Percentiles rank a stretch among this genome's conserved stretches.
Evolutionary conservation across 495 filamentous ascomycete genomes (phyloP).

Genomic region (Aspergillus egyptiacus): DNA sequence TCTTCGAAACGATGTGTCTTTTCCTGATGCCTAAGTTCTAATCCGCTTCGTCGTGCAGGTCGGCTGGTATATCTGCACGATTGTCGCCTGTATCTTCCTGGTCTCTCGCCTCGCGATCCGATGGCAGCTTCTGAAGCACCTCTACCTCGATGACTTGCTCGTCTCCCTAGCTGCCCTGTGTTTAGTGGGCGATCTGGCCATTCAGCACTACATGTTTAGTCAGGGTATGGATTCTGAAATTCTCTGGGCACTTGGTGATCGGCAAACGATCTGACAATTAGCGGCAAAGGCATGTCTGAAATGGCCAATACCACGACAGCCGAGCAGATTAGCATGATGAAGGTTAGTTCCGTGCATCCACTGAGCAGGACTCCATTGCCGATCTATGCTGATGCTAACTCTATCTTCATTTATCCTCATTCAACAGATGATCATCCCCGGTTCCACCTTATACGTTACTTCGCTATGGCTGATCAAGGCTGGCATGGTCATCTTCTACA

Average conservation of each 20-base stretch:
- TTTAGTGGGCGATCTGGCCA: slow-evolving; percentile 19
- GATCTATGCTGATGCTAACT: not conserved
- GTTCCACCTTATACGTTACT: slow-evolving; percentile 23
- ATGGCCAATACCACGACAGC: slow-evolving; percentile 7
- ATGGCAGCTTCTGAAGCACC: slow-evolving; percentile 12
- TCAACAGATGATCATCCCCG: slow-evolving; percentile 23
- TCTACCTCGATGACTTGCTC: slow-evolving; percentile 21
- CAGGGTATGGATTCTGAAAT: slow-evolving; percentile 10
- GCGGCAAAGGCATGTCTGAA: slow-evolving; percentile 20
- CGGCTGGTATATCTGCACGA: slow-evolving; percentile 21
- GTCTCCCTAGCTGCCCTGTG: slow-evolving; percentile 13
- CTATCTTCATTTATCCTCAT: not conserved
- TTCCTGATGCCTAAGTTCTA: not conserved
- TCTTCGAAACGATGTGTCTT: too few species aligned
- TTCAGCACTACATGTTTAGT: slow-evolving; percentile 24
- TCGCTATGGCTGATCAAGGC: slow-evolving; percentile 24
- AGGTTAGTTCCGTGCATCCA: slow-evolving; percentile 10
- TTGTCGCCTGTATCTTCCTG: slow-evolving; percentile 18
- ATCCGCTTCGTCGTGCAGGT: slow-evolving; percentile 8
- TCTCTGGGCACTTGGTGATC: not conserved
- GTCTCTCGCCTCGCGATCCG: slow-evolving; percentile 16
- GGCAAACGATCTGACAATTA: not conserved
- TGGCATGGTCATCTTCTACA: slow-evolving; percentile 23
- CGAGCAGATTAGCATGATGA: slow-evolving; percentile 19
- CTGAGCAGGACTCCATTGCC: not conserved